These are phyloP conservation scores for Viola odorata DNA, from an alignment of 345 rosid species.

Conservation along the genomic window DNA sequence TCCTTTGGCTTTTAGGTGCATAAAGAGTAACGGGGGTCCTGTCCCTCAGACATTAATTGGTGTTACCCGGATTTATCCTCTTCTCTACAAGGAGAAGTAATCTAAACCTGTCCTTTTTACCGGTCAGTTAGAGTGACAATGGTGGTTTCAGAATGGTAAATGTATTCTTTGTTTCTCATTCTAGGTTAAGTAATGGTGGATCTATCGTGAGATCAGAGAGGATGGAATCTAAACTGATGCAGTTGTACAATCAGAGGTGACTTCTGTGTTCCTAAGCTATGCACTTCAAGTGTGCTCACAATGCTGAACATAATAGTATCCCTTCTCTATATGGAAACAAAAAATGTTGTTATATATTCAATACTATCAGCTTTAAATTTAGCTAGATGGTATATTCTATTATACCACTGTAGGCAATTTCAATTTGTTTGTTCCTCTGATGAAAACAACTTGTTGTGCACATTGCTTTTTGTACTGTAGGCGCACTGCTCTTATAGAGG, in stretches of 20 bases:
- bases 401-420: background rate
- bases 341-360: background rate
- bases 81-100: slow-evolving; percentile 89
- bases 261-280: background rate
- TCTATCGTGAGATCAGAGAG: slow-evolving; percentile 83
- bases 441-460: background rate
- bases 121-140: slow-evolving; percentile 9
- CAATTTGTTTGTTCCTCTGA: background rate
- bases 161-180: background rate
- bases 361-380: background rate
- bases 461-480: slow-evolving; percentile 38
- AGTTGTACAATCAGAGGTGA: slow-evolving; percentile 49
- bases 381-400: background rate
- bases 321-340: background rate
- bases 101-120: slow-evolving; percentile 11
- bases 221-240: slow-evolving; percentile 56
- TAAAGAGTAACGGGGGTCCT: slow-evolving; percentile 80
- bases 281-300: too few species aligned
- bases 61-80: slow-evolving; percentile 78
- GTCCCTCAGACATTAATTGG: slow-evolving; percentile 80
- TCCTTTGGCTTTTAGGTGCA: slow-evolving; percentile 87
- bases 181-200: slow-evolving; percentile 53
- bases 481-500: slow-evolving; percentile 61
- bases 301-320: background rate
- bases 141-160: slow-evolving; percentile 10